Conservation (phyloP, 148 eudicot genomes). For the Camellia sinensis region DNA sequence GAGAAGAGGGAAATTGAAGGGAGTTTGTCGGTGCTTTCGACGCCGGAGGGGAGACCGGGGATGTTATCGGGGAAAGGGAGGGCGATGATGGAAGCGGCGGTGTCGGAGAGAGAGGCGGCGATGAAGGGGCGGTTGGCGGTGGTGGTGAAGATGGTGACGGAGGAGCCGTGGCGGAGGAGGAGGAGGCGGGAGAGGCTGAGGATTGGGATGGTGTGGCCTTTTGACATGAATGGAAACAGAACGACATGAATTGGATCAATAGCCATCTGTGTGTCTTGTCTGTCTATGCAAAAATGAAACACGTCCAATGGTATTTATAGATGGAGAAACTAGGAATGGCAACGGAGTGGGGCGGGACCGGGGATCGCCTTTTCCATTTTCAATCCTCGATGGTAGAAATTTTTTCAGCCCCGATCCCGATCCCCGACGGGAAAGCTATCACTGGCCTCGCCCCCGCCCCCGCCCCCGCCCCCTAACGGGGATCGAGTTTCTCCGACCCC, state of each 20-base stretch:
- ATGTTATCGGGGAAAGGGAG: constrained; percentile 48
- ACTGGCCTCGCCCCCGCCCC: no score
- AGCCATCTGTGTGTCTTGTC: background rate
- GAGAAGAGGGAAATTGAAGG: constrained; percentile 54
- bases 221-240: constrained; percentile 78
- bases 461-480: no score
- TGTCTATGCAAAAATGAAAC: no score
- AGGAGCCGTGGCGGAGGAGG: constrained; percentile 42
- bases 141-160: constrained; percentile 68
- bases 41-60: constrained; percentile 27
- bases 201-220: constrained; percentile 76
- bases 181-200: constrained; percentile 59
- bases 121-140: constrained; percentile 55
- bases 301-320: no score
- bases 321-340: no score
- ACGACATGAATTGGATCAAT: constrained; percentile 30
- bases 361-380: no score
- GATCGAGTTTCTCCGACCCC: no score
- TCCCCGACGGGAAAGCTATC: no score
- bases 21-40: constrained; percentile 67
- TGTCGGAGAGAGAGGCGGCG: constrained; percentile 27
- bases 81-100: constrained; percentile 23
- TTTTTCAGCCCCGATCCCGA: no score
- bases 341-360: no score
- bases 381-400: no score